phyloP scores from a whole-genome alignment of 2,329 filamentous ascomycete genomes.

The Helotiales sp. region DNA sequence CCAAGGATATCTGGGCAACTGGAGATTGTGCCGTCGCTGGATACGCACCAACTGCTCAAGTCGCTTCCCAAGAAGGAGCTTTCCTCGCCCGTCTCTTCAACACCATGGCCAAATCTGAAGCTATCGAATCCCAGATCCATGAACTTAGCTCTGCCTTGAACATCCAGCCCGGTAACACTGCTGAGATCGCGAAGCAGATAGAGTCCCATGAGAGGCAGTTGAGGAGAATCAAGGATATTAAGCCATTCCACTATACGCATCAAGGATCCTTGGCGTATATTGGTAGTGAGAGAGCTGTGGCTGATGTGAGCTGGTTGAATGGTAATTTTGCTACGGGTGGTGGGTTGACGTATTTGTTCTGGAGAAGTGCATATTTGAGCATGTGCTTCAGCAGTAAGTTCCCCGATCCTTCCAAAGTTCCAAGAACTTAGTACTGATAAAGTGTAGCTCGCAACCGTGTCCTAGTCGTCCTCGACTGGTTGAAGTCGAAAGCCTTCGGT shows the following conservation, averaged over 20 bases:
- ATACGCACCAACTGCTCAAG: slow-evolving; percentile 96
- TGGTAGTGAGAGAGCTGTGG: slow-evolving; percentile 95
- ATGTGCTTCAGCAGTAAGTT: slow-evolving; percentile 99
- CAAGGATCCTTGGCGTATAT: slow-evolving; percentile 97
- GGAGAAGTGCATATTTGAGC: slow-evolving; percentile 95
- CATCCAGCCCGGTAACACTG: slow-evolving; percentile 61
- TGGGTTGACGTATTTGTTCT: slow-evolving; percentile 95
- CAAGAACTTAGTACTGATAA: slow-evolving; percentile 21
- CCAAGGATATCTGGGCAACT: slow-evolving; percentile 96
- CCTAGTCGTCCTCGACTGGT: slow-evolving; percentile 90
- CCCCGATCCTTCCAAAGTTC: neutral
- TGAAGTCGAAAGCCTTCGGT: slow-evolving; percentile 95
- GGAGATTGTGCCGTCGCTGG: slow-evolving; percentile 97
- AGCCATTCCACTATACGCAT: slow-evolving; percentile 98
- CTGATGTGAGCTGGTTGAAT: slow-evolving; percentile 95
- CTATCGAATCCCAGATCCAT: slow-evolving; percentile 73
- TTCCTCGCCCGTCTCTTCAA: slow-evolving; percentile 97
- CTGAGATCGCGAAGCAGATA: slow-evolving; percentile 72
- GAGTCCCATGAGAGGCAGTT: slow-evolving; percentile 84
- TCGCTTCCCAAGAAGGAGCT: slow-evolving; percentile 90
- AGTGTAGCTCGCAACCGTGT: slow-evolving; percentile 83
- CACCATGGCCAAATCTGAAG: slow-evolving; percentile 94
- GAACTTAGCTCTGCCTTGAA: slow-evolving; percentile 65
- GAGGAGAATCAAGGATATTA: slow-evolving; percentile 87
- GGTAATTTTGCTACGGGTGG: slow-evolving; percentile 94